Percentiles rank a stretch among this genome's conserved stretches.
phyloP scores from a whole-genome alignment of 306 rosid genomes.

The Lathyrus aphaca region DNA sequence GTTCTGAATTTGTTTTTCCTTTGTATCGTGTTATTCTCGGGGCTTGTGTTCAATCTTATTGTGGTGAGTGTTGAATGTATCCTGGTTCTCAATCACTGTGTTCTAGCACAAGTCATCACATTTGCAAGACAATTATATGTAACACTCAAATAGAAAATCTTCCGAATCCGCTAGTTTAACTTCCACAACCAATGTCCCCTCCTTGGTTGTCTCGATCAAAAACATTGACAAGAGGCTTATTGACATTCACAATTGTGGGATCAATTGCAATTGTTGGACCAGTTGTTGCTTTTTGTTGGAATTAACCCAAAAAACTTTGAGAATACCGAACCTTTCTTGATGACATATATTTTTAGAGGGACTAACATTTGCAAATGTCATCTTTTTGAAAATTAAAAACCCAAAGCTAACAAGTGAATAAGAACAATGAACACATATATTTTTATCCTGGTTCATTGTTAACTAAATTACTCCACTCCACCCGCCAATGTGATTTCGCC shows the following conservation, averaged over 20 bases:
- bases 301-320: too few relatives aligned
- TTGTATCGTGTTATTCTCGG: slow-evolving; percentile 75
- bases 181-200: not conserved
- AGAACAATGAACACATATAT: too few relatives aligned
- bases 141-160: not conserved
- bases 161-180: not conserved
- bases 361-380: too few relatives aligned
- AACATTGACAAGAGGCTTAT: slow-evolving; percentile 62
- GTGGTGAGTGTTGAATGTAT: slow-evolving; percentile 56
- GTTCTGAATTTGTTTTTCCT: slow-evolving; percentile 40
- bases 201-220: slow-evolving; percentile 44
- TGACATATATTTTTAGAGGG: too few relatives aligned
- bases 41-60: slow-evolving; percentile 69
- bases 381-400: too few relatives aligned
- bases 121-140: slow-evolving; percentile 58
- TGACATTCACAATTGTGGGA: slow-evolving; percentile 75
- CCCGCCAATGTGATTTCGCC: too few relatives aligned
- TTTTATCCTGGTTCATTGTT: too few relatives aligned
- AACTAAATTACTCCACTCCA: too few relatives aligned
- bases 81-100: slow-evolving; percentile 59
- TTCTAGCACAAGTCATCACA: slow-evolving; percentile 49
- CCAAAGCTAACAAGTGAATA: too few relatives aligned
- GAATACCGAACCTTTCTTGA: too few relatives aligned
- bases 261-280: too few relatives aligned
- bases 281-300: too few relatives aligned